phyloP scores from a whole-genome alignment of 176 grass and related monocot genomes.

The Pharus latifolius region DNA sequence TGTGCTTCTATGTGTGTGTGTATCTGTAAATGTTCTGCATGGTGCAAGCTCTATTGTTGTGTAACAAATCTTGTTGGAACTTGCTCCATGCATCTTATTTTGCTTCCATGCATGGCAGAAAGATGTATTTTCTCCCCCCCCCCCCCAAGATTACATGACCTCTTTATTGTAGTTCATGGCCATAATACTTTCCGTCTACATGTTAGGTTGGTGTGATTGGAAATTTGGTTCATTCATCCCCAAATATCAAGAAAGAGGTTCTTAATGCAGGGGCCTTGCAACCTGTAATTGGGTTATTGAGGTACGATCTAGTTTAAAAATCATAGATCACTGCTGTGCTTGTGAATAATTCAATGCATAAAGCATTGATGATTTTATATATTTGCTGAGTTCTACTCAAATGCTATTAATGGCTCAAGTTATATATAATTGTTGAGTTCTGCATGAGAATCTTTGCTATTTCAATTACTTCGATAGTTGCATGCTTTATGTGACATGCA shows the following conservation, averaged over 20 bases:
- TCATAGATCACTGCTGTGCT: conserved; percentile 26
- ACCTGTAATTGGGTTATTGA: conserved; percentile 92
- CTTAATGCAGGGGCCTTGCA: conserved; percentile 86
- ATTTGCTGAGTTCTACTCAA: conserved; percentile 9
- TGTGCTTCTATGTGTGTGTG: neutral
- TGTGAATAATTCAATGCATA: conserved; percentile 22
- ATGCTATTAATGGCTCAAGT: neutral
- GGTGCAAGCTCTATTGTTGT: neutral
- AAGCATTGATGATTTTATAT: neutral
- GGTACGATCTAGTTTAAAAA: conserved; percentile 38
- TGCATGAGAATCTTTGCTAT: neutral
- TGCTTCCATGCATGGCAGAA: no score
- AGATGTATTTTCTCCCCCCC: no score
- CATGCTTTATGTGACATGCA: neutral
- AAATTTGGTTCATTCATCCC: conserved; percentile 99
- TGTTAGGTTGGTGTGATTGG: conserved; percentile 96
- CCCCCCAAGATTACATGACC: no score
- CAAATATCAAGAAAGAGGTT: conserved; percentile 99
- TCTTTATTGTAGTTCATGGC: conserved; percentile 8
- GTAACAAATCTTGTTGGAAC: no score
- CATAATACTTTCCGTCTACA: neutral
- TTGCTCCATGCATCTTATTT: neutral
- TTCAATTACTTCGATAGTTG: neutral
- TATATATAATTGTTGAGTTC: neutral
- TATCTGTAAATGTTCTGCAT: conserved; percentile 3